Base-by-base conservation (phyloP, 306 rosid species). In the Parietaria judaica region DNA sequence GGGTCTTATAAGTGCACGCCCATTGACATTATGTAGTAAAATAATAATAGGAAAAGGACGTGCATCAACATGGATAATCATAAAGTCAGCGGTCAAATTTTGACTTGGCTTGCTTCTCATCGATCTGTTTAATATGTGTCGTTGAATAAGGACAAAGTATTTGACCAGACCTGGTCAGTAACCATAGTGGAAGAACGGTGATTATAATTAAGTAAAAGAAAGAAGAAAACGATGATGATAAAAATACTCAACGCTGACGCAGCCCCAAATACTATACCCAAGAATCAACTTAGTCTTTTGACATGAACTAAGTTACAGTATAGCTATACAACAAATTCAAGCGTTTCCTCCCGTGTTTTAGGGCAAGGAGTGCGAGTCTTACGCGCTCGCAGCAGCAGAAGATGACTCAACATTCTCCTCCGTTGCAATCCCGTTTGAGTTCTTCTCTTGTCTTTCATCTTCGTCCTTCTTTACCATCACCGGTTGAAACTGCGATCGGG, bases 391-490 rank as follows among this genome's bases (percentile, higher is more conserved):
- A 60, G 81, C 71, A 15, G 92, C 60, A 66, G 83, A 41, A 43
- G 95, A 84, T 35, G 97, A 63, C 75, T 82, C 78, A 4, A 70
- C 76, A 15, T 78, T 68, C 44, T 80, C 60, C 65, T 14, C 57
- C 78, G 35, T 79, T 72, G 51, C 73, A 46, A 54, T 70, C 64
- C 82, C 78, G 43, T 76, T 82, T 4, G 81, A 80, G 36, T 79
- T 79, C 67, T 66, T 76, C 31, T 68, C 74, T 36, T 72, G 81
- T 14, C 17, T 53, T 60, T 72, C 70, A 6, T 86, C 83, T 58
- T 77, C 64, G 61, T 86, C 88, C 74, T 88, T 85, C 74, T 92
- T 84, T 48, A 84, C 86, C 64, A 84, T 74, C 80, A 88, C 88
- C 2, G 96, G 99, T 79, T 86, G 78, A 72, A 92, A 92, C 99